phyloP scores from a whole-genome alignment of 345 rosid species.

The Brassica carinata region DNA sequence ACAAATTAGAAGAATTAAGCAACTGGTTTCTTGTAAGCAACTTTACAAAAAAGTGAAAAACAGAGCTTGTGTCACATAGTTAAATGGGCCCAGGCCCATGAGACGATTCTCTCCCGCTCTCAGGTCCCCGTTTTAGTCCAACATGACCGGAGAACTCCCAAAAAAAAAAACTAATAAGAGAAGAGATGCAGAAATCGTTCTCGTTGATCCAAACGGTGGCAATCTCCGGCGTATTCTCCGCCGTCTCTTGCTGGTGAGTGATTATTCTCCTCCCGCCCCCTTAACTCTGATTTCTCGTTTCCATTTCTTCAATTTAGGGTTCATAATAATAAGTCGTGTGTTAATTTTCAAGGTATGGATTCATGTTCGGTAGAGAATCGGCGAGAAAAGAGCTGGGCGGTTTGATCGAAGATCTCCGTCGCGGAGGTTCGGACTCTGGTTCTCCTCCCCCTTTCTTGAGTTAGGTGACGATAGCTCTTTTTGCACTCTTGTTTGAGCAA shows the following conservation, averaged over 20 bases:
- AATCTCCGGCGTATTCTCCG: slow-evolving; percentile 82
- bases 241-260: slow-evolving; percentile 66
- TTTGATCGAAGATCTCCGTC: slow-evolving; percentile 76
- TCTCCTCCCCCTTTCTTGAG: slow-evolving; percentile 48
- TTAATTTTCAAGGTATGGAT: slow-evolving; percentile 66
- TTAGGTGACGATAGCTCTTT: slow-evolving; percentile 8
- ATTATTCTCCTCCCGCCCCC: too few relatives aligned
- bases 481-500: slow-evolving; percentile 6
- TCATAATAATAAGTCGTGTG: background rate
- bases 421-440: slow-evolving; percentile 43
- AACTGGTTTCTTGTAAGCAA: background rate
- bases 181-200: slow-evolving; percentile 61
- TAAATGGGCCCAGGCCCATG: slow-evolving; percentile 21
- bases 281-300: background rate
- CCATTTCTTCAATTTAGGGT: background rate
- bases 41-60: background rate
- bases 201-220: slow-evolving; percentile 73
- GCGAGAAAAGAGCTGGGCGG: slow-evolving; percentile 84
- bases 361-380: slow-evolving; percentile 91
- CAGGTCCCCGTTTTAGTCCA: background rate
- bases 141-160: background rate
- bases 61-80: background rate
- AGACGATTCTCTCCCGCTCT: slow-evolving; percentile 20
- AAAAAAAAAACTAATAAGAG: background rate
- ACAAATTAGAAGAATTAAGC: background rate